Evolutionary conservation across 208 protist species (phyloP).

Genomic region (Lotmaria passim): DNA sequence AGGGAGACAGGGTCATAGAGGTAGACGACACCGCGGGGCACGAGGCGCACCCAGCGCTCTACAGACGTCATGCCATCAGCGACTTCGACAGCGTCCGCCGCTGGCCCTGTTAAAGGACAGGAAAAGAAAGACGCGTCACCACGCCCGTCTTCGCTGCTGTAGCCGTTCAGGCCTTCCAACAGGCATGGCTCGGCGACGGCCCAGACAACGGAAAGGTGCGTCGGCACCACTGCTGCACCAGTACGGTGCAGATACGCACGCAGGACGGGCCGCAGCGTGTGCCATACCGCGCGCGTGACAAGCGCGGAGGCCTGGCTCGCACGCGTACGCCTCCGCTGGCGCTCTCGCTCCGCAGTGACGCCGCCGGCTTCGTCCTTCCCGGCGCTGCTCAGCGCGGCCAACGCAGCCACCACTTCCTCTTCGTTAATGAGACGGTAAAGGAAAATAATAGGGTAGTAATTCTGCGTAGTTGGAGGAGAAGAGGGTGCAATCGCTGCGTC

Average conservation of each 20-base stretch:
- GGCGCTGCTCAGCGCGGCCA: constrained; percentile 8
- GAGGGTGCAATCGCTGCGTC: not conserved
- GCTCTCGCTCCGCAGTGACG: not conserved
- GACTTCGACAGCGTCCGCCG: not conserved
- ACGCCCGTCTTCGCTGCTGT: not conserved
- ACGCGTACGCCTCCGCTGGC: constrained; percentile 3
- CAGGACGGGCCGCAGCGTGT: constrained; percentile 24
- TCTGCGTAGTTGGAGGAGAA: no score
- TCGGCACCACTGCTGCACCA: constrained; percentile 2
- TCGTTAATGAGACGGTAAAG: constrained; percentile 49
- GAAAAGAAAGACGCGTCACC: not conserved
- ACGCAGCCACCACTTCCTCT: constrained; percentile 36
- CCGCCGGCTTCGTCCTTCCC: constrained; percentile 4
- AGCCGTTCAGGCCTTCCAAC: constrained; percentile 34
- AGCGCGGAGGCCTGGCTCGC: constrained; percentile 14
- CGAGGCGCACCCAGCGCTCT: constrained; percentile 29
- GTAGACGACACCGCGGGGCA: constrained; percentile 23
- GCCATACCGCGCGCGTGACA: constrained; percentile 36
- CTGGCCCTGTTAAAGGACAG: not conserved
- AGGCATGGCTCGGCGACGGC: constrained; percentile 40
- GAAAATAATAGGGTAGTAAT: constrained; percentile 34
- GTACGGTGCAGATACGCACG: constrained; percentile 13
- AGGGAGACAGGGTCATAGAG: constrained; percentile 22
- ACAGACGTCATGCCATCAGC: not conserved
- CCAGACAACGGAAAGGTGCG: constrained; percentile 56